These are phyloP conservation scores for Trypanosoma grayi DNA, from an alignment of 208 protist species.

Conservation along the genomic window DNA sequence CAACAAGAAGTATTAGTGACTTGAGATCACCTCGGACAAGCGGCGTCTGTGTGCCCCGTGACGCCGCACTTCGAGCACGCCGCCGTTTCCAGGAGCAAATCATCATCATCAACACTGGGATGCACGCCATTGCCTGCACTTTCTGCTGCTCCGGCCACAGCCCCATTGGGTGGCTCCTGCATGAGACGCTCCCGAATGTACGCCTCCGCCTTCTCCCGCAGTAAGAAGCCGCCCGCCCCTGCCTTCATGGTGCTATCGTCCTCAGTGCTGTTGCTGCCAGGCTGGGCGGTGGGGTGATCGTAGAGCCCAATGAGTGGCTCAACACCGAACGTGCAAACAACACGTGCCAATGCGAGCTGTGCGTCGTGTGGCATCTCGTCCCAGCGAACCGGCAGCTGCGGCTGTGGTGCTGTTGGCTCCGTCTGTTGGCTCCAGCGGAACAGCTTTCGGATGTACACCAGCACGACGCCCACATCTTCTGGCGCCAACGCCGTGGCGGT, in stretches of 20 bases:
- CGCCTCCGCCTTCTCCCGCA: slow-evolving; percentile 31
- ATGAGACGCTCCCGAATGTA: slow-evolving; percentile 9
- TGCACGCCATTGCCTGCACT: neutral
- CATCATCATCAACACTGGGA: slow-evolving; percentile 15
- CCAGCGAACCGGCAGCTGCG: slow-evolving; percentile 65
- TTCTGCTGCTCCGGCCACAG: neutral
- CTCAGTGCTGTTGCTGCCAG: slow-evolving; percentile 10
- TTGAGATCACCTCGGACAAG: slow-evolving; percentile 39
- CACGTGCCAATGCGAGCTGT: slow-evolving; percentile 52
- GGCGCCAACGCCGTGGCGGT: slow-evolving; percentile 47
- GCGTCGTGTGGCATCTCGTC: slow-evolving; percentile 65
- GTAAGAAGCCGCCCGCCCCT: slow-evolving; percentile 18
- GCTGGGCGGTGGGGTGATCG: slow-evolving; percentile 6
- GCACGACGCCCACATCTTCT: slow-evolving; percentile 67
- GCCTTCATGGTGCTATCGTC: slow-evolving; percentile 5
- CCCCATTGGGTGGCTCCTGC: neutral
- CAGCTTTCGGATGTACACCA: slow-evolving; percentile 64
- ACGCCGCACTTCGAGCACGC: slow-evolving; percentile 66
- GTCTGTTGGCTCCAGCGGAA: slow-evolving; percentile 17
- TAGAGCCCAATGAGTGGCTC: slow-evolving; percentile 27
- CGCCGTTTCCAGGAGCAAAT: slow-evolving; percentile 23
- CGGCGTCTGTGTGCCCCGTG: slow-evolving; percentile 38
- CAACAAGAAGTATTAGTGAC: neutral
- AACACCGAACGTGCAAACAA: slow-evolving; percentile 64
- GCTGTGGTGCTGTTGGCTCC: slow-evolving; percentile 4